Conservation (phyloP, 1,139 yeast species). For the Pichia sp. region DNA sequence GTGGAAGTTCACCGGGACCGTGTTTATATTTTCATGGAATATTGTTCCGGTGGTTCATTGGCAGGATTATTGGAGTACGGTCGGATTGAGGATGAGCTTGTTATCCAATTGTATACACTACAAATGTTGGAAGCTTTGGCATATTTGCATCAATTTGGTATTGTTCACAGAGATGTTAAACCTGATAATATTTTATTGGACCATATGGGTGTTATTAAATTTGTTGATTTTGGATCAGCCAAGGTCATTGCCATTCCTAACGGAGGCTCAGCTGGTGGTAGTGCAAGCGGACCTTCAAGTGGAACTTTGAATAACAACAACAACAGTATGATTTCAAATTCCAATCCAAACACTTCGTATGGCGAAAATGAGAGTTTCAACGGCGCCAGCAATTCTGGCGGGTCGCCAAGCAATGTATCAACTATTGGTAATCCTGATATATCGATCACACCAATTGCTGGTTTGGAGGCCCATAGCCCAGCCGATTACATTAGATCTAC, state of each 20-base stretch:
- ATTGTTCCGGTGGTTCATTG: conserved; percentile 93
- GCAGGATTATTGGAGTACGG: conserved; percentile 84
- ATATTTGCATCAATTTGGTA: conserved; percentile 91
- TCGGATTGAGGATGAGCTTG: conserved; percentile 90
- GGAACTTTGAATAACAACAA: conserved; percentile 11
- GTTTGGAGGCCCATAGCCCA: neutral
- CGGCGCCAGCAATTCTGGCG: neutral
- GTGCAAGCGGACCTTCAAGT: neutral
- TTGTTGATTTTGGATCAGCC: conserved; percentile 97
- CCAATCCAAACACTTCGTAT: neutral
- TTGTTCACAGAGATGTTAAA: conserved; percentile 92
- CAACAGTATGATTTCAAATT: neutral
- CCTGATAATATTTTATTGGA: conserved; percentile 92
- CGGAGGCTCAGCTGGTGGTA: conserved; percentile 32
- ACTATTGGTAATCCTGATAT: neutral
- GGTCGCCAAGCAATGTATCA: neutral
- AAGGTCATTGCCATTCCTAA: conserved; percentile 80
- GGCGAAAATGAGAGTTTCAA: neutral
- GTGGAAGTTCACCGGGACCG: conserved; percentile 96
- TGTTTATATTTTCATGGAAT: conserved; percentile 95
- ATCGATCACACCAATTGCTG: neutral
- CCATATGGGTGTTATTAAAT: conserved; percentile 88
- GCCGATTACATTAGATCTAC: conserved; percentile 1
- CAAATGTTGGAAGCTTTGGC: conserved; percentile 96
- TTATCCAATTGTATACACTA: conserved; percentile 82